Evolutionary conservation across 2,329 filamentous ascomycete species (phyloP), one percentile per base, ranked within the genome.

Genomic region (Lachnellula hyalina): DNA sequence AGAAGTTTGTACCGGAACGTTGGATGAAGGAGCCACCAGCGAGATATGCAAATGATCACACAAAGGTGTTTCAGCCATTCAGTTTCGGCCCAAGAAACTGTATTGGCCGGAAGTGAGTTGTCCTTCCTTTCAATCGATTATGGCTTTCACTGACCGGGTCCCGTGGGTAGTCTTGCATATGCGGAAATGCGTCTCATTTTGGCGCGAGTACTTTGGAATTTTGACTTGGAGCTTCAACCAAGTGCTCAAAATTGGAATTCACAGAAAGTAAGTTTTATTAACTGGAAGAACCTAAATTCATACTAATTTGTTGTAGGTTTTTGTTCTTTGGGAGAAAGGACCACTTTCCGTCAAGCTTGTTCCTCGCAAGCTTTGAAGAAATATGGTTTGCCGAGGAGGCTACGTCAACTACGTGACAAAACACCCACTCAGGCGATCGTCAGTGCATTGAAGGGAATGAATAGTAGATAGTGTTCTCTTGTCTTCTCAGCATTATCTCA

Each of bases 1-100:
- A 69, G 15, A 61, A 47, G 15, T 73, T 69, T 49, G 49, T 73
- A 28, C 72, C 72, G 1, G 65, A 66, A 14, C 63, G 75, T 23
- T 77, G 75, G 74, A 57, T 55, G 15, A 47, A 36, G 4, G 51
- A 52, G 9, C 17, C 41, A 19, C 35, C 34, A 14, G 41, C n/a
- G n/a, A 19, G 19, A 9, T 58, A 49, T 52, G 49, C 17, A 23
- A 44, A 40, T 17, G 56, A 58, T 34, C 34, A 53, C 12, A 45
- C 25, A 14, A 23, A 49, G 9, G 56, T 49, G 11, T 14, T 49
- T 6, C 38, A 52, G 14, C 56, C 56, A 23, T 58, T 55, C 6
- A 53, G 53, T 32, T 2, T 49, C n/a, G 56, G 56, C 9, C 53
- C 55, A 2, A 52, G 55, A 23, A 57, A 54, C 34, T 57, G 52